Conservation (phyloP, 2,329 filamentous ascomycete genomes). For the Ophiocordyceps camponoti-floridani region DNA sequence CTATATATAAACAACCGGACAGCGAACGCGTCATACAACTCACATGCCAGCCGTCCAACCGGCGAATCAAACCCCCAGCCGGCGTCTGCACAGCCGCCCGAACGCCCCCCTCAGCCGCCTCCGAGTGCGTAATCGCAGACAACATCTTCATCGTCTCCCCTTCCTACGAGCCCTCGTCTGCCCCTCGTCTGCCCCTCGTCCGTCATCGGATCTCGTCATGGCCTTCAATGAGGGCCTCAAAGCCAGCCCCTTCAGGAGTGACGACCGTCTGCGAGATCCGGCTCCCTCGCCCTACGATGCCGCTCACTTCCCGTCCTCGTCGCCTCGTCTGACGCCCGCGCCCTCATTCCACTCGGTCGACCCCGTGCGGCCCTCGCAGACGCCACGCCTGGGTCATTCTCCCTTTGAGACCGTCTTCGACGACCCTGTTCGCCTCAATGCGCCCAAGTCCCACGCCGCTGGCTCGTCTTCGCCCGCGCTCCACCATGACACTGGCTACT, state of each 20-base stretch:
- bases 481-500: conserved; percentile 38
- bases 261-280: conserved; percentile 17
- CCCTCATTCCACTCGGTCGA: conserved; percentile 16
- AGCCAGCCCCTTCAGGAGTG: conserved; percentile 4
- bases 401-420: conserved; percentile 52
- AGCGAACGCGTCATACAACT: not conserved
- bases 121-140: not conserved
- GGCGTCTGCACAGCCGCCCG: not conserved
- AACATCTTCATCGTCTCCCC: not conserved
- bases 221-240: conserved; percentile 53
- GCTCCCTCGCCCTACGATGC: conserved; percentile 22
- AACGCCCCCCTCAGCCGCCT: not conserved
- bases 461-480: conserved; percentile 17
- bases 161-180: not conserved
- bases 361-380: conserved; percentile 2
- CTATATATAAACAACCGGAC: not conserved
- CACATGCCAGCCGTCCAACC: not conserved
- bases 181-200: not conserved
- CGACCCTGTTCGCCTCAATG: conserved; percentile 45
- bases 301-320: conserved; percentile 23
- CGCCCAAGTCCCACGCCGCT: conserved; percentile 18
- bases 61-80: not conserved
- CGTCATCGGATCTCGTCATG: conserved; percentile 19
- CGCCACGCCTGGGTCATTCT: conserved; percentile 17
- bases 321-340: conserved; percentile 18